Evolutionary conservation across 2,329 filamentous ascomycete species (phyloP).

Genomic region (Talaromyces albobiverticillius): DNA sequence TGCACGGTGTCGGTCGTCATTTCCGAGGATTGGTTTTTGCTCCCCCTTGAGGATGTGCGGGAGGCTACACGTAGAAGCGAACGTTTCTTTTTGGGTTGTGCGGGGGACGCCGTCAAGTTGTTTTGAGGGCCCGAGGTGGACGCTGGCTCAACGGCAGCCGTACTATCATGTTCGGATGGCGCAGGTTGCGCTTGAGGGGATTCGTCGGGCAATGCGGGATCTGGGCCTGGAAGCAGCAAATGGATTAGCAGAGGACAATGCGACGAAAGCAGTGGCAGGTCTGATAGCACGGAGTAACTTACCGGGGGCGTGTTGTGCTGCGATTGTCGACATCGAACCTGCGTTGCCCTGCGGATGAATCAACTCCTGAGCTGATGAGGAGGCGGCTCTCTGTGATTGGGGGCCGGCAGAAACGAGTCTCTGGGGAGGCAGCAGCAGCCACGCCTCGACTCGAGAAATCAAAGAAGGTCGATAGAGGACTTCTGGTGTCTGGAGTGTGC

Average conservation of each 20-base stretch:
- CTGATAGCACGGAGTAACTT: too few species aligned
- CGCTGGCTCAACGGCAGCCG: slow-evolving; percentile 10
- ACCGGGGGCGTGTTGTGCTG: slow-evolving; percentile 10
- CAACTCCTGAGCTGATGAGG: slow-evolving; percentile 27
- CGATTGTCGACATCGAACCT: slow-evolving; percentile 31
- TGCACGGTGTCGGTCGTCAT: slow-evolving; percentile 30
- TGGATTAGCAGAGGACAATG: not conserved
- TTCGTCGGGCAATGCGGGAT: slow-evolving; percentile 14
- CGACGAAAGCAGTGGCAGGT: not conserved
- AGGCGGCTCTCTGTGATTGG: slow-evolving; percentile 24
- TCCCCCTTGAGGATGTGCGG: slow-evolving; percentile 36
- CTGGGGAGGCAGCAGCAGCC: slow-evolving; percentile 19
- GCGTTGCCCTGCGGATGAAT: slow-evolving; percentile 21
- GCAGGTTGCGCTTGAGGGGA: slow-evolving; percentile 12
- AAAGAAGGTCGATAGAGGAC: not conserved
- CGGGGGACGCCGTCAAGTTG: slow-evolving; percentile 14
- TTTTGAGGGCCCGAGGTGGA: slow-evolving; percentile 9
- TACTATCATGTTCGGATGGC: slow-evolving; percentile 14
- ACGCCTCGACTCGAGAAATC: slow-evolving; percentile 20
- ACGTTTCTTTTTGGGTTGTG: slow-evolving; percentile 35
- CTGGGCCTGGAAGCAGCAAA: slow-evolving; percentile 12
- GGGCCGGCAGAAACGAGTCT: slow-evolving; percentile 25
- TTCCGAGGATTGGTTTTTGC: slow-evolving; percentile 33
- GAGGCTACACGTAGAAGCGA: slow-evolving; percentile 37
- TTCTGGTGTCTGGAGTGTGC: not conserved